Percentiles rank a stretch among this genome's conserved stretches.
These are phyloP conservation scores for Penicillium pancosmium DNA, from an alignment of 495 filamentous ascomycete genomes.

Conservation along the genomic window DNA sequence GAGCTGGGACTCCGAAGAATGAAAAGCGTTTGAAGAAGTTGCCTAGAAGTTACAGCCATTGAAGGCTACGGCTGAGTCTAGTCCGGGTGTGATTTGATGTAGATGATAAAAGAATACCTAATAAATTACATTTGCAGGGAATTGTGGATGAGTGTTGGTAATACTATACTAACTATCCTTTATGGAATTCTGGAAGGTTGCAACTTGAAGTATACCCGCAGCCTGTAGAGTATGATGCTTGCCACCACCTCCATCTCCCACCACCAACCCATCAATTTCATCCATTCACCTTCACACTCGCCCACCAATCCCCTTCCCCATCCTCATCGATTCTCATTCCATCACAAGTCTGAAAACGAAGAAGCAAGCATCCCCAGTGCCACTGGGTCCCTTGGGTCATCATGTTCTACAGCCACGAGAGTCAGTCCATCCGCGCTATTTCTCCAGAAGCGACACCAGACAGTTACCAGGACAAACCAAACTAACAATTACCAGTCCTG, in stretches of 20 bases:
- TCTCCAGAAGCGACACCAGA: not conserved
- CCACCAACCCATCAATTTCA: not conserved
- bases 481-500: conserved; percentile 62
- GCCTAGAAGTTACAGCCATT: no score
- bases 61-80: no score
- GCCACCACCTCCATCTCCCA: not conserved
- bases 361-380: not conserved
- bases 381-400: conserved; percentile 9
- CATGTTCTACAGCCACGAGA: conserved; percentile 95
- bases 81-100: no score
- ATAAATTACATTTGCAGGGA: no score
- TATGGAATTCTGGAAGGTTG: no score
- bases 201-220: no score
- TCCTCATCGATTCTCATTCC: not conserved
- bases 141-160: no score
- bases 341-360: not conserved
- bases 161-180: no score
- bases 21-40: no score
- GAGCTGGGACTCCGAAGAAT: no score
- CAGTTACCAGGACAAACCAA: not conserved
- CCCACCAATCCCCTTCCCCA: not conserved
- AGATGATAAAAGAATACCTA: no score
- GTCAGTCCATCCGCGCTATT: conserved; percentile 47
- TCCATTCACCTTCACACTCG: not conserved
- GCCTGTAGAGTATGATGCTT: no score